phyloP scores from a whole-genome alignment of 108 stramenopile genomes.

The Epithemia pelagica region DNA sequence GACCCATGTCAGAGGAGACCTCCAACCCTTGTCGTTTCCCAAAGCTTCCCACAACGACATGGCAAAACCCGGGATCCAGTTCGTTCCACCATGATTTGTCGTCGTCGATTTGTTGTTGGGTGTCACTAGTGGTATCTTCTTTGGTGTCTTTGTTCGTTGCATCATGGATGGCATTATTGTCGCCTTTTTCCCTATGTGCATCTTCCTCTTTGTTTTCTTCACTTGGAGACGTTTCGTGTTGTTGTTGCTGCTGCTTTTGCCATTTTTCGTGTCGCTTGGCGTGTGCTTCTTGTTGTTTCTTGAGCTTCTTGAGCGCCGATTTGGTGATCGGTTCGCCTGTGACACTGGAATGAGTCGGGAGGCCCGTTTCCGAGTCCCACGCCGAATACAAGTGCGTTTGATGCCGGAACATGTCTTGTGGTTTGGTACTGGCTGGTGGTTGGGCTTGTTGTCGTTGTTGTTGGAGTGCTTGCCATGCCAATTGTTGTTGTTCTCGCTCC shows the following conservation, averaged over 20 bases:
- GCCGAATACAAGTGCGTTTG: slow-evolving; percentile 15
- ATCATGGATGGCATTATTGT: slow-evolving; percentile 9
- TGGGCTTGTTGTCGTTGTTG: not conserved
- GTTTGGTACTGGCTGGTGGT: slow-evolving; percentile 26
- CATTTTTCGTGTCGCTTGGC: slow-evolving; percentile 40
- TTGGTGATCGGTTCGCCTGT: slow-evolving; percentile 49
- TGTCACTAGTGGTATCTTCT: not conserved
- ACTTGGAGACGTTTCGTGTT: slow-evolving; percentile 3
- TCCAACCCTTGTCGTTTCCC: slow-evolving; percentile 58
- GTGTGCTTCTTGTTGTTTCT: slow-evolving; percentile 47
- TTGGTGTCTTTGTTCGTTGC: not conserved
- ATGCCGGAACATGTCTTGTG: slow-evolving; percentile 32
- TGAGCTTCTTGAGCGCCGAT: slow-evolving; percentile 43
- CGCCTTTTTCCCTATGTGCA: not conserved
- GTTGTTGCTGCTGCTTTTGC: slow-evolving; percentile 2
- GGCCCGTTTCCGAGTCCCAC: slow-evolving; percentile 33
- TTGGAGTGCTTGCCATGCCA: slow-evolving; percentile 1
- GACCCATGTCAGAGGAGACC: slow-evolving; percentile 54
- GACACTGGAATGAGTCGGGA: slow-evolving; percentile 32
- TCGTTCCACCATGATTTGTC: not conserved
- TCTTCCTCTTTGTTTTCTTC: too few species aligned
- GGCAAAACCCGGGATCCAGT: not conserved
- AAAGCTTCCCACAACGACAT: slow-evolving; percentile 49
- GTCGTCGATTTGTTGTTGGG: too few species aligned
- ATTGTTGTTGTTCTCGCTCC: not conserved